Evolutionary conservation across 768 basidiomycete genomes (phyloP).

Genomic region (Xerocomellus dryophilus): DNA sequence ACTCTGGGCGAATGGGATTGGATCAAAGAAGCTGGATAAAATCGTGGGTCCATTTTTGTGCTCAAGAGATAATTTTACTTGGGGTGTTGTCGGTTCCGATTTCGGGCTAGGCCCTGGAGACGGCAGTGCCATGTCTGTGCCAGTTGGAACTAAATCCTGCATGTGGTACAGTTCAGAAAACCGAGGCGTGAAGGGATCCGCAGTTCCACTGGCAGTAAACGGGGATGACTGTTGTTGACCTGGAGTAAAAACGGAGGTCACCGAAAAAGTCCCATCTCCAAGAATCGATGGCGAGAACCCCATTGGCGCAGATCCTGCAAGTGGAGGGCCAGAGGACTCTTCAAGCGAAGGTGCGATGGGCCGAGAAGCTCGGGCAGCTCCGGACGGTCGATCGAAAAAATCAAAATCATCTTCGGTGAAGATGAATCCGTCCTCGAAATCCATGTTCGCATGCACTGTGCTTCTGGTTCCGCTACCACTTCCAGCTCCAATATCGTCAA

Average conservation of each 20-base stretch:
- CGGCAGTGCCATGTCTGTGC: conserved; percentile 45
- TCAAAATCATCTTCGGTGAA: conserved; percentile 84
- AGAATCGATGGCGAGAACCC: conserved; percentile 35
- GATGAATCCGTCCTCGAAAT: conserved; percentile 57
- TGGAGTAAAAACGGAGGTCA: conserved; percentile 19
- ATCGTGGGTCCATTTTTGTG: conserved; percentile 14
- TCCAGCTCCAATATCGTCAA: conserved; percentile 35
- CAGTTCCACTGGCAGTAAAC: conserved; percentile 27
- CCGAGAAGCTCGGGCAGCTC: conserved; percentile 21
- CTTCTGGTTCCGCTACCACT: conserved; percentile 24
- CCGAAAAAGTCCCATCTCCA: conserved; percentile 28
- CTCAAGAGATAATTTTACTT: conserved; percentile 43
- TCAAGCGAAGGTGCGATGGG: conserved; percentile 17
- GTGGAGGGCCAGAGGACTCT: conserved; percentile 29
- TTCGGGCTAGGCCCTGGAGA: conserved; percentile 53
- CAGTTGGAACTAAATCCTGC: conserved; percentile 28
- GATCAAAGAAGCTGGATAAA: conserved; percentile 51
- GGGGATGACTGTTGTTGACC: conserved; percentile 30
- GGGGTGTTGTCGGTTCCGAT: conserved; percentile 52
- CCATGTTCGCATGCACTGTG: conserved; percentile 36
- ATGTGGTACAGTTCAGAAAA: conserved; percentile 21
- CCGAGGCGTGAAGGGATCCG: conserved; percentile 21
- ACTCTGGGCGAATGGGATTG: conserved; percentile 67
- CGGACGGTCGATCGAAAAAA: conserved; percentile 70
- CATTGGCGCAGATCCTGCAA: conserved; percentile 34